These are phyloP conservation scores for Beauveria scarabaeidicola DNA, from an alignment of 2,329 filamentous ascomycete genomes.

Conservation along the genomic window DNA sequence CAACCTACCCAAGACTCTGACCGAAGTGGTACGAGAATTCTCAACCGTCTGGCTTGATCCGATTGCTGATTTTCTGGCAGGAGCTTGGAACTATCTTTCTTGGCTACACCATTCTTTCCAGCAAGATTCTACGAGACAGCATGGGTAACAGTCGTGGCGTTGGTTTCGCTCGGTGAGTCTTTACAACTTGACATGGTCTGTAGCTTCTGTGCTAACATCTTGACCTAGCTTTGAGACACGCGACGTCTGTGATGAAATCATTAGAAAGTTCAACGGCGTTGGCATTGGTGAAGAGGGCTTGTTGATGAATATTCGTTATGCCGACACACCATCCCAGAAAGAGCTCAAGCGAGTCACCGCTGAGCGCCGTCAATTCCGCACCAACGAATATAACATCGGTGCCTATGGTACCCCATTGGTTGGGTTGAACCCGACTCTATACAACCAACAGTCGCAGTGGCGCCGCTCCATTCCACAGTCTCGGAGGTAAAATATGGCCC, in stretches of 20 bases:
- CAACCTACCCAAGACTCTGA: conserved; percentile 86
- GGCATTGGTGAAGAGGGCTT: conserved; percentile 69
- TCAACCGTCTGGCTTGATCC: not conserved
- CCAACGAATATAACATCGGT: conserved; percentile 83
- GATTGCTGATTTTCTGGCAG: conserved; percentile 28
- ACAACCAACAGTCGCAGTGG: conserved; percentile 30
- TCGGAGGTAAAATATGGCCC: conserved; percentile 21
- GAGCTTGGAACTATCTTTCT: conserved; percentile 71
- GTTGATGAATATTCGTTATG: conserved; percentile 88
- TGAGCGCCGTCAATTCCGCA: conserved; percentile 89
- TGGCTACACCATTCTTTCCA: conserved; percentile 78
- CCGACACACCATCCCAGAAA: conserved; percentile 95
- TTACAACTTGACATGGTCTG: not conserved
- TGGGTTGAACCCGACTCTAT: conserved; percentile 37
- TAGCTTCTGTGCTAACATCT: conserved; percentile 16
- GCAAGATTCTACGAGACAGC: conserved; percentile 87
- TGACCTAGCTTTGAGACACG: conserved; percentile 71
- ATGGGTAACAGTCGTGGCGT: conserved; percentile 93
- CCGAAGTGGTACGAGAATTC: conserved; percentile 59
- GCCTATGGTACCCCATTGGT: conserved; percentile 57
- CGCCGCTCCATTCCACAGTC: conserved; percentile 23
- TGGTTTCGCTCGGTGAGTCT: conserved; percentile 81
- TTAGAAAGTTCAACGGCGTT: conserved; percentile 76
- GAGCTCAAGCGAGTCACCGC: conserved; percentile 93
- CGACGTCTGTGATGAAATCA: conserved; percentile 82